Evolutionary conservation across 768 basidiomycete species (phyloP).

Genomic region (Agaricus blazei): DNA sequence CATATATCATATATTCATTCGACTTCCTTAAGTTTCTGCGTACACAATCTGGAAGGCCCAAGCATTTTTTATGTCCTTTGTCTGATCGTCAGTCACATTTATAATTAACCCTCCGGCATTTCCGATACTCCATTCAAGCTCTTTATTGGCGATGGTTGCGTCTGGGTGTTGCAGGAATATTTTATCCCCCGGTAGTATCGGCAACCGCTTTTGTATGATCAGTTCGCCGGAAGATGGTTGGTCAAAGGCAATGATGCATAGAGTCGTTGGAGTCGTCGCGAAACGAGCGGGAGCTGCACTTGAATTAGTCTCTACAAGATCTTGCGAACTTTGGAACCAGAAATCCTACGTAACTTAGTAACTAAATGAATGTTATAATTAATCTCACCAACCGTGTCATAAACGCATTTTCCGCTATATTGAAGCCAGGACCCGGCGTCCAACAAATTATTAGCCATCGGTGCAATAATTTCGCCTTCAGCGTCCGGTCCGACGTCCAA

Average conservation of each 20-base stretch:
- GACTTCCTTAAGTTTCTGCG: not conserved
- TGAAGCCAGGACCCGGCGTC: constrained; percentile 50
- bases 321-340: constrained; percentile 44
- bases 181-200: constrained; percentile 37
- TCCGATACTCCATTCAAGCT: constrained; percentile 15
- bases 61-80: constrained; percentile 16
- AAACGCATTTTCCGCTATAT: constrained; percentile 46
- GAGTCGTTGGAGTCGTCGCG: constrained; percentile 43
- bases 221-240: constrained; percentile 28
- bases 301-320: constrained; percentile 6
- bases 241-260: constrained; percentile 44
- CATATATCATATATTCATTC: not conserved
- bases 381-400: constrained; percentile 37
- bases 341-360: constrained; percentile 27
- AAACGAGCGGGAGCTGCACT: constrained; percentile 32
- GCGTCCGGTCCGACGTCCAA: constrained; percentile 51
- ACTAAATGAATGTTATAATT: not conserved
- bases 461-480: constrained; percentile 46
- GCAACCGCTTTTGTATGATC: constrained; percentile 33
- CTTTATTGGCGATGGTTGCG: not conserved
- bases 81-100: constrained; percentile 14
- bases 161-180: constrained; percentile 35
- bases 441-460: constrained; percentile 41
- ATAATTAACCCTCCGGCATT: constrained; percentile 23
- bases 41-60: constrained; percentile 22